A percentile compares a stretch with the other conserved stretches of the same genome.
Evolutionary conservation across 176 grass and related monocot species (phyloP).

Genomic region (maize (Zea mays)): Zm-B73-REFERENCE-NAM-5.0 NC_050104.1:89569001-89569500

Average conservation of each 20-base stretch:
- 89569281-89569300: constrained; percentile 21
- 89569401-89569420: constrained; percentile 34
- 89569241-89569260: constrained; percentile 35
- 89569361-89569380: constrained; percentile 4
- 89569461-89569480: constrained; percentile 20
- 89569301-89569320: constrained; percentile 38
- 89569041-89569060: neutral
- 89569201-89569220: neutral
- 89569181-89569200: neutral
- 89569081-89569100: too few species aligned
- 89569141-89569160: too few species aligned
- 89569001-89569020: neutral
- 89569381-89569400: too few species aligned
- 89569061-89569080: neutral
- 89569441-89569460: constrained; percentile 49
- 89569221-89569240: constrained; percentile 10
- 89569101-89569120: too few species aligned
- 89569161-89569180: neutral
- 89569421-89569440: neutral
- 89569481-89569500: constrained; percentile 8
- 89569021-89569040: neutral
- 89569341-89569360: neutral
- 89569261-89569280: neutral
- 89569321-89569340: constrained; percentile 45
- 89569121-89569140: too few species aligned